phyloP scores from a whole-genome alignment of 495 filamentous ascomycete genomes.

The Lindgomyces ingoldianus region DNA sequence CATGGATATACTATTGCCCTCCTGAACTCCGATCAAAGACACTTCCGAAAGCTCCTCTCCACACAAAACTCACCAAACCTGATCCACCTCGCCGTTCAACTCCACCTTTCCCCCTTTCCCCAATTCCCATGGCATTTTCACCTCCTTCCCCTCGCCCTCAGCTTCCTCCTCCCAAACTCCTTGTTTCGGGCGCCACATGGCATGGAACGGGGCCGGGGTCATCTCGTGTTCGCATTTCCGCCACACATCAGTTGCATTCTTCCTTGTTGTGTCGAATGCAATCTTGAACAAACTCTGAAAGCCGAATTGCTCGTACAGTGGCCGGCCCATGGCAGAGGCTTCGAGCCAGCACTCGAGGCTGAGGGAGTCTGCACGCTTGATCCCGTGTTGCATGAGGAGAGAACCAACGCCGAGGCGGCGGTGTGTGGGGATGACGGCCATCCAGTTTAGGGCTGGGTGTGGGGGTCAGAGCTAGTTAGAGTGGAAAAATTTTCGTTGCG shows the following conservation, averaged over 20 bases:
- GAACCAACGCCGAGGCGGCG: constrained; percentile 26
- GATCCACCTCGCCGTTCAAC: background rate
- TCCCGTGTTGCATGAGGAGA: constrained; percentile 20
- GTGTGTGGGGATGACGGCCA: constrained; percentile 27
- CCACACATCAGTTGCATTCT: constrained; percentile 17
- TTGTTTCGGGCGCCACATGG: constrained; percentile 23
- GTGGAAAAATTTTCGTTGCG: background rate
- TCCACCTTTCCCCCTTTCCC: background rate
- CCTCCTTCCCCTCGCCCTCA: too few species aligned
- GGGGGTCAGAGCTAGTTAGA: background rate
- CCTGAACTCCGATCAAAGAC: too few species aligned
- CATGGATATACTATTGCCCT: too few species aligned
- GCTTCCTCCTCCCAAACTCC: constrained; percentile 13
- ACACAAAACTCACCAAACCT: too few species aligned
- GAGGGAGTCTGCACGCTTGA: constrained; percentile 3
- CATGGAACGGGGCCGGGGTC: constrained; percentile 9
- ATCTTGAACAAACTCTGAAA: constrained; percentile 23
- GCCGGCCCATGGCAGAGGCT: constrained; percentile 19
- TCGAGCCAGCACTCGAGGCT: constrained; percentile 27
- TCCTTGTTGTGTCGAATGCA: constrained; percentile 16
- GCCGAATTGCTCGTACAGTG: constrained; percentile 29
- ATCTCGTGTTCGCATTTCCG: constrained; percentile 24
- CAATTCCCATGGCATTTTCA: constrained; percentile 24
- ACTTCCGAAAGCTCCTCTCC: too few species aligned
- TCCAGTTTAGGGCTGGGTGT: constrained; percentile 29